These are phyloP conservation scores for Aspergillus bertholletiae DNA, from an alignment of 495 filamentous ascomycete genomes.

Conservation along the genomic window DNA sequence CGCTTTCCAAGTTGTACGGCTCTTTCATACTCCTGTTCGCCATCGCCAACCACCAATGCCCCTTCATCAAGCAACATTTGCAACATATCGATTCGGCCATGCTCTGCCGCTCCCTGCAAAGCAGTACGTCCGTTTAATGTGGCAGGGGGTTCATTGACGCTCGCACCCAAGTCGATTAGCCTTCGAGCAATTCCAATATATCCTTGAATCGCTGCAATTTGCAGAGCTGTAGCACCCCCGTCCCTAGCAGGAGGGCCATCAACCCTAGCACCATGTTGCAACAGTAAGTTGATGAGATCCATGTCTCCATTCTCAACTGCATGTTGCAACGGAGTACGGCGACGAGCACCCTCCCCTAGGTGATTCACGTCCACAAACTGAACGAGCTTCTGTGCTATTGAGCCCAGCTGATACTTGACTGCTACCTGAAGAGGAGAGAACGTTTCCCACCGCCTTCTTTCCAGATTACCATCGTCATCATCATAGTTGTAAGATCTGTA, in stretches of 20 bases:
- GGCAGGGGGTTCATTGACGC: constrained; percentile 28
- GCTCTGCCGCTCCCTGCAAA: constrained; percentile 39
- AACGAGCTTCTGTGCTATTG: no score
- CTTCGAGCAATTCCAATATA: constrained; percentile 17
- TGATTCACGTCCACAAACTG: no score
- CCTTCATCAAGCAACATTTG: constrained; percentile 35
- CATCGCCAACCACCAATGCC: constrained; percentile 23
- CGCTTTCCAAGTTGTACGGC: constrained; percentile 14
- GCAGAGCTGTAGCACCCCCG: constrained; percentile 15
- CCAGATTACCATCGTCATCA: no score
- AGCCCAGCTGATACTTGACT: no score
- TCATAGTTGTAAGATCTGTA: no score
- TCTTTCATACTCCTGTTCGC: constrained; percentile 7
- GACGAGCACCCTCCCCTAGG: no score
- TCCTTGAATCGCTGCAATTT: constrained; percentile 25
- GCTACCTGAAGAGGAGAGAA: background rate
- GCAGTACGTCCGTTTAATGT: constrained; percentile 31
- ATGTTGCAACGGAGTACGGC: constrained; percentile 20
- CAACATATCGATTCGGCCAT: constrained; percentile 44
- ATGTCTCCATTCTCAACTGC: constrained; percentile 23
- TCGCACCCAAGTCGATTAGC: constrained; percentile 19
- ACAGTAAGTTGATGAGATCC: constrained; percentile 23
- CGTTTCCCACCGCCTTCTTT: background rate
- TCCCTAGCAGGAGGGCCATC: constrained; percentile 14
- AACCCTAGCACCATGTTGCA: constrained; percentile 27